A percentile compares a stretch with the other conserved stretches of the same genome.
These are phyloP conservation scores for Giardia duodenalis DNA, from an alignment of 208 protist species.

Conservation along the genomic window DNA sequence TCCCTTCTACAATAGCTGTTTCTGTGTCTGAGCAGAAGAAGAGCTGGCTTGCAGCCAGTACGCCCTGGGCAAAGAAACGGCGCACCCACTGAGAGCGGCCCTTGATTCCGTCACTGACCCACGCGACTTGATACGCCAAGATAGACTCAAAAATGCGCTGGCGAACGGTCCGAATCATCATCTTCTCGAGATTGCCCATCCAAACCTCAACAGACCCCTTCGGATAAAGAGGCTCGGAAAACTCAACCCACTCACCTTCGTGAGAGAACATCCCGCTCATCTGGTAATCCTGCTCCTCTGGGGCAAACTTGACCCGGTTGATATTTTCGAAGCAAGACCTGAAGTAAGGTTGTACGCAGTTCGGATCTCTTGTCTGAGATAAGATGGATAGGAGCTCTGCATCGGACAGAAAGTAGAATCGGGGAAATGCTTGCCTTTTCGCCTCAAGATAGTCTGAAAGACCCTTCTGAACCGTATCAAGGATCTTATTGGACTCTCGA, in stretches of 20 bases:
- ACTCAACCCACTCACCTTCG: slow-evolving; percentile 76
- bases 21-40: slow-evolving; percentile 79
- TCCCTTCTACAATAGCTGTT: slow-evolving; percentile 49
- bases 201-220: slow-evolving; percentile 84
- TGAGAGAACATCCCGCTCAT: slow-evolving; percentile 78
- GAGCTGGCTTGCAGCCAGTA: slow-evolving; percentile 69
- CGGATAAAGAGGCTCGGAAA: slow-evolving; percentile 67
- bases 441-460: slow-evolving; percentile 83
- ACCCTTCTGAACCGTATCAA: slow-evolving; percentile 78
- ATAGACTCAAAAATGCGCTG: slow-evolving; percentile 61
- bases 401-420: slow-evolving; percentile 95
- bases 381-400: slow-evolving; percentile 78
- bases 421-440: slow-evolving; percentile 76
- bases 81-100: slow-evolving; percentile 52
- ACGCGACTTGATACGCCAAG: slow-evolving; percentile 49
- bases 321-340: slow-evolving; percentile 85
- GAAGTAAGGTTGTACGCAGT: slow-evolving; percentile 77
- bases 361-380: slow-evolving; percentile 74
- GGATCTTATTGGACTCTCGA: slow-evolving; percentile 58
- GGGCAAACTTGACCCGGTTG: slow-evolving; percentile 43
- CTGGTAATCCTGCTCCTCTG: slow-evolving; percentile 56
- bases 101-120: background rate
- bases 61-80: slow-evolving; percentile 49
- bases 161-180: slow-evolving; percentile 74
- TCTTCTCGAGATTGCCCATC: slow-evolving; percentile 76